Evolutionary conservation across 176 grass and related monocot genomes (phyloP), one percentile per base, ranked within the genome.

Genomic region (Triticum dicoccoides): DNA sequence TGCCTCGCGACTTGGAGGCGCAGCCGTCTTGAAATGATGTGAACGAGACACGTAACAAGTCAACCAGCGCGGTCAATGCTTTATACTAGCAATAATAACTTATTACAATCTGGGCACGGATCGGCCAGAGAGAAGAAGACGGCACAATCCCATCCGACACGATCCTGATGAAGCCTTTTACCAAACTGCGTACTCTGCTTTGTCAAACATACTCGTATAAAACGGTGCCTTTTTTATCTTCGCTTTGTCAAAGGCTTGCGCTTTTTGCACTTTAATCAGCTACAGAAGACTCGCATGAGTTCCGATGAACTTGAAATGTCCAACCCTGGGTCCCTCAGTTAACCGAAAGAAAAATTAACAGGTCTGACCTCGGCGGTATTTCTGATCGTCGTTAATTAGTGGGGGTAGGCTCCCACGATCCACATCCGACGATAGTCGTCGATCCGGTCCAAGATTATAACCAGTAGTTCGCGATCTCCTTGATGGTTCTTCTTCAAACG

Each of bases 331-430:
- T 44, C 72, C 62, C 27, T 9, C 42, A 10, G 72, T 29, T 6
- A 56, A 32, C 73, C 51, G 30, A 79, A 66, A 72, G 65, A n/a
- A 18, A 8, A 42, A 63, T 58, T 58, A 63, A 8, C 18, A 59
- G 7, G 8, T 32, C 47, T 41, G 82, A 70, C n/a, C 14, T 76
- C 30, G 47, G 20, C 33, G 8, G 18, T 13, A 23, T 65, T 41
- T 76, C 18, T 20, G 52, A 30, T 52, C 41, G 44, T 52, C 41
- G 44, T 77, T 58, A 1, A 58, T 5, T 11, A 87, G 67, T 87
- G 66, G 80, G 52, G 85, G 67, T 90, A 87, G 89, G 89, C 80
- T 71, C 37, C 80, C 58, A 73, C 9, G 5, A 29, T 51, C 73
- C 72, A 21, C 12, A 20, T 14, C 72, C 27, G 24, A 12, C 3